Percentiles rank a stretch among this genome's conserved stretches.
phyloP scores from a whole-genome alignment of 306 rosid genomes.

The Fragaria nilgerrensis region DNA sequence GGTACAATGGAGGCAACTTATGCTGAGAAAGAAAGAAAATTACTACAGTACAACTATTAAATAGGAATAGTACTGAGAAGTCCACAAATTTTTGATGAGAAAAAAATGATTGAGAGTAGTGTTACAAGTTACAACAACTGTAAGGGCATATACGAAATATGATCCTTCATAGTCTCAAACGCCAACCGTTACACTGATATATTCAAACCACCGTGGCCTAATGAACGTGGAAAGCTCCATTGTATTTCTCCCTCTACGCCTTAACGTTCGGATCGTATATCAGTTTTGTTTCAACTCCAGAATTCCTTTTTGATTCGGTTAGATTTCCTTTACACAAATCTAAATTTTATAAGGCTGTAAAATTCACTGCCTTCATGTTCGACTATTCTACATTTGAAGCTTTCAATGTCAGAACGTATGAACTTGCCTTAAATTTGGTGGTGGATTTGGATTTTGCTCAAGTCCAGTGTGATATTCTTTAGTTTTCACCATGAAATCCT shows the following conservation, averaged over 20 bases:
- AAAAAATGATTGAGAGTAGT: too few species aligned
- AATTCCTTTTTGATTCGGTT: constrained; percentile 6
- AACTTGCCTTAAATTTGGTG: neutral
- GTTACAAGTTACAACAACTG: too few species aligned
- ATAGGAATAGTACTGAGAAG: too few species aligned
- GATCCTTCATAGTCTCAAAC: neutral
- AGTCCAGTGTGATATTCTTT: neutral
- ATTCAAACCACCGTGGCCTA: constrained; percentile 42
- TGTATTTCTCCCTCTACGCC: constrained; percentile 23
- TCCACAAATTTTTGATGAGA: too few species aligned
- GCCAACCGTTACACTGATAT: constrained; percentile 20
- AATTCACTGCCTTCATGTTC: neutral
- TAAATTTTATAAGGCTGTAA: neutral
- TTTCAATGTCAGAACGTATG: neutral
- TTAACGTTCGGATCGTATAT: constrained; percentile 39
- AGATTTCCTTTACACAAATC: neutral
- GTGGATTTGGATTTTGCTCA: neutral
- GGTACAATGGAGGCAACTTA: too few species aligned
- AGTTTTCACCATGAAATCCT: neutral
- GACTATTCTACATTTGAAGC: neutral
- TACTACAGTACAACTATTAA: neutral
- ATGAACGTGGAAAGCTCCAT: constrained; percentile 38
- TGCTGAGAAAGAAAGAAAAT: neutral
- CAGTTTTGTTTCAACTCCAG: constrained; percentile 26
- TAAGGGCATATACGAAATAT: too few species aligned